Base-by-base conservation (phyloP, 805 yeast genomes). In the Lachancea quebecensis region DNA sequence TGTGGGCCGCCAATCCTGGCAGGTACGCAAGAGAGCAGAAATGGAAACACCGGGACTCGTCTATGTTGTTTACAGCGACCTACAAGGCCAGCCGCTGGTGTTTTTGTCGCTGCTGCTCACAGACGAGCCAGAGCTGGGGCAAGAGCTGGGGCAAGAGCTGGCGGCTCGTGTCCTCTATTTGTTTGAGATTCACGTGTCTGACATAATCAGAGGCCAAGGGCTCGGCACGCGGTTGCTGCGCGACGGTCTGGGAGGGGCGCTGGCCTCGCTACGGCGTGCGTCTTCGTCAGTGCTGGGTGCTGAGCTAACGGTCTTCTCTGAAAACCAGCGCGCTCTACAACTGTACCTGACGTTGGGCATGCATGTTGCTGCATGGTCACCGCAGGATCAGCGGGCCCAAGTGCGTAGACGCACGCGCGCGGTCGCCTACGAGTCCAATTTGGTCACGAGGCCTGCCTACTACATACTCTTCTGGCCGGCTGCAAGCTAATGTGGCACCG, bases 251-350 rank as follows among this genome's bases (percentile, higher is more conserved):
- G 27, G 12, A 30, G 30, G 15, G 30, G 18, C 38, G 38, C 18
- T 28, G 39, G 25, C 16, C 35, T 28, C 25, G 32, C 41, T 17
- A 37, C 38, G 35, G 5, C 18, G 12, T 12, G 14, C 31, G 12
- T 38, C 21, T 12, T 36, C 47, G 29, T 39, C 42, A 17, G 33
- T 40, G 14, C 34, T 30, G 36, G 61, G 59, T 2, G 46, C 60
- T 14, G 58, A 54, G 39, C 50, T 61, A 27, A 61, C 66, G 11
- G 66, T 61, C 6, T 61, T 61, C 40, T 44, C 56, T n/a, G 55
- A 56, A 30, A 61, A 61, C 48, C 31, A 27, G 1, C 39, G 35
- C 2, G 66, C 66, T 3, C 42, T 58, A 6, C 41, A 46, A 10
- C 50, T 61, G 42, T 61, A 61, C 47, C 35, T 47, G 27, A 38